These are phyloP conservation scores for Pythium insidiosum DNA, from an alignment of 352 stramenopile genomes.

Conservation along the genomic window DNA sequence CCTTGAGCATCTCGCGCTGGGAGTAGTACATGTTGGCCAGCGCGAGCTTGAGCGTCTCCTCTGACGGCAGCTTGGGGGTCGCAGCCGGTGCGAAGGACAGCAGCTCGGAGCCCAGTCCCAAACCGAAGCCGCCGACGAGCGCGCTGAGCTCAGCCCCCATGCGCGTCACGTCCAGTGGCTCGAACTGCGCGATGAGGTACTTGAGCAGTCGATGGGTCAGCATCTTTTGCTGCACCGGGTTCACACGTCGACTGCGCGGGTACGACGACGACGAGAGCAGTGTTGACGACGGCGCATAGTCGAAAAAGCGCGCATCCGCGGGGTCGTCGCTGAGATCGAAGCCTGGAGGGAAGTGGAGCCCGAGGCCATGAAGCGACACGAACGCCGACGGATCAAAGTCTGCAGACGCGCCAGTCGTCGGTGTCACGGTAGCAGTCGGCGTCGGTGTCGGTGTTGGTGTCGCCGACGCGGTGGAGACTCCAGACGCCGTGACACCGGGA, in stretches of 20 bases:
- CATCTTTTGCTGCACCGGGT: slow-evolving; percentile 37
- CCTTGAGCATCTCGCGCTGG: slow-evolving; percentile 71
- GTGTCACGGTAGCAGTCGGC: not conserved
- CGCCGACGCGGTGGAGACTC: not conserved
- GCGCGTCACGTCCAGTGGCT: slow-evolving; percentile 57
- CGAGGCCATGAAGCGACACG: slow-evolving; percentile 30
- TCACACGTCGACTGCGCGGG: slow-evolving; percentile 2
- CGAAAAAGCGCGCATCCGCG: slow-evolving; percentile 42
- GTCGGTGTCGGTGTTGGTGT: not conserved
- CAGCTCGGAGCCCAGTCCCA: slow-evolving; percentile 14
- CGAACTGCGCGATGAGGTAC: slow-evolving; percentile 72
- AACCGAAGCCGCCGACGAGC: slow-evolving; percentile 41
- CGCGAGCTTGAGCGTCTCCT: slow-evolving; percentile 65
- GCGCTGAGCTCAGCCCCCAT: slow-evolving; percentile 56
- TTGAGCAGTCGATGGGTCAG: slow-evolving; percentile 63
- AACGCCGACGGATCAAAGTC: slow-evolving; percentile 68
- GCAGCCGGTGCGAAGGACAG: not conserved
- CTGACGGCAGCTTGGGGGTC: slow-evolving; percentile 31
- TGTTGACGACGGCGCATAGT: slow-evolving; percentile 27
- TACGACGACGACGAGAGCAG: slow-evolving; percentile 8
- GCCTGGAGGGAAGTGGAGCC: slow-evolving; percentile 40
- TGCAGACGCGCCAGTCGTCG: not conserved
- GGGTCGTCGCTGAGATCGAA: slow-evolving; percentile 41
- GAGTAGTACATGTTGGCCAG: slow-evolving; percentile 75
- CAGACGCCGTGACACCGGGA: no score